Evolutionary conservation across 352 stramenopile genomes (phyloP), one percentile per base, ranked within the genome.

Genomic region (Halophytophthora polymorphica): DNA sequence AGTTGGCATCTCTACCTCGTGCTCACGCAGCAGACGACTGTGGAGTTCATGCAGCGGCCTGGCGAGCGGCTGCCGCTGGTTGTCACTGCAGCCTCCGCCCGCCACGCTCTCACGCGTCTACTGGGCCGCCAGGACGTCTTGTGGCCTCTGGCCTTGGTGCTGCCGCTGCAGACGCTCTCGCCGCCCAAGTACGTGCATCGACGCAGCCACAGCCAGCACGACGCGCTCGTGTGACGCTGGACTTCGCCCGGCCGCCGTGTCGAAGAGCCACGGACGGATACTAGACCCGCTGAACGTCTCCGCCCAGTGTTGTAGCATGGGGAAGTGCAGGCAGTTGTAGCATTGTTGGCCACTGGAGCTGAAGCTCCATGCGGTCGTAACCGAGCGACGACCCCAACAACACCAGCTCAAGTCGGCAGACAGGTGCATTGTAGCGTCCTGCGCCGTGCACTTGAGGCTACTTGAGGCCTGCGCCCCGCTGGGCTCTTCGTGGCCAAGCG

Each of bases 1-100:
- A 21, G 39, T 5, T 83, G 72, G 72, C 72, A 83, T 29, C 17
- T 65, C 22, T 81, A 78, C 37, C 50, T 83, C 43, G 58, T 72
- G 37, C 50, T 81, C 18, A 78, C 66, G 23, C 49, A 70, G 25
- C 67, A 69, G 41, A 73, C 63, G 17, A 76, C 63, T 3, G 70
- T 76, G 25, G 66, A 76, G 46, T 73, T 76, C 35, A 61, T 67
- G 47, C 51, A 65, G 45, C 50, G 43, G 3, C 45, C 55, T 47
- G 56, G 43, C 15, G 46, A 55, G 22, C 50, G 59, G 44, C 52
- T 35, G 39, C 40, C 33, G 35, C 59, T 53, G 6, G 22, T 11
- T 15, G 50, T 55, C 29, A 58, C 39, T 7, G n/a, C 19, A 12
- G 50, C 55, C 8, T 64, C 61, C 6, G 51, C 44, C 2, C 61